Evolutionary conservation across 192 early-diverging fungal species (phyloP).

Genomic region (Umbelopsis vinacea): DNA sequence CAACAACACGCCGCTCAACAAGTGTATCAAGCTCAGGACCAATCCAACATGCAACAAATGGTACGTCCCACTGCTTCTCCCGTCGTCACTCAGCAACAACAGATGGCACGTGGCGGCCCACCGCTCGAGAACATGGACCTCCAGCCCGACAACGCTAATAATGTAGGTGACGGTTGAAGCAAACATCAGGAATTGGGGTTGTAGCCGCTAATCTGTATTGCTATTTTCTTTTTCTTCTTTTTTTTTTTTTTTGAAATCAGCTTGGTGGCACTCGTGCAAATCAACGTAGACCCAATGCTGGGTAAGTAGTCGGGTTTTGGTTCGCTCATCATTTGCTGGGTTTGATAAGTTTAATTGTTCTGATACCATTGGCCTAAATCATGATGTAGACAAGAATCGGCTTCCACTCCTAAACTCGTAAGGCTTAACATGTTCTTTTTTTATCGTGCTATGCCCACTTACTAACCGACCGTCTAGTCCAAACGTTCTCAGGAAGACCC

Average conservation of each 20-base stretch:
- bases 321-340: background rate
- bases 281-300: constrained; percentile 14
- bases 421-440: background rate
- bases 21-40: constrained; percentile 11
- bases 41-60: background rate
- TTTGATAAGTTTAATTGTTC: constrained; percentile 11
- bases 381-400: background rate
- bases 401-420: constrained; percentile 9
- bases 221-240: background rate
- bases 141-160: background rate
- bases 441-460: background rate
- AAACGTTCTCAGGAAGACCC: constrained; percentile 6
- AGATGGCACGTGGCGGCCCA: constrained; percentile 5
- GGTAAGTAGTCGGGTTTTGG: background rate
- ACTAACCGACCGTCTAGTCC: background rate
- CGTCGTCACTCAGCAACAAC: background rate
- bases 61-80: background rate
- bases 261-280: constrained; percentile 12
- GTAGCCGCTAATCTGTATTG: background rate
- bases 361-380: background rate
- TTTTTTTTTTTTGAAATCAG: background rate
- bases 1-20: constrained; percentile 17
- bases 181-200: no score
- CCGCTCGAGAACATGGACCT: background rate
- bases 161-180: background rate